Evolutionary conservation across 2,329 filamentous ascomycete species (phyloP).

Genomic region (Teratosphaeria zuluensis): DNA sequence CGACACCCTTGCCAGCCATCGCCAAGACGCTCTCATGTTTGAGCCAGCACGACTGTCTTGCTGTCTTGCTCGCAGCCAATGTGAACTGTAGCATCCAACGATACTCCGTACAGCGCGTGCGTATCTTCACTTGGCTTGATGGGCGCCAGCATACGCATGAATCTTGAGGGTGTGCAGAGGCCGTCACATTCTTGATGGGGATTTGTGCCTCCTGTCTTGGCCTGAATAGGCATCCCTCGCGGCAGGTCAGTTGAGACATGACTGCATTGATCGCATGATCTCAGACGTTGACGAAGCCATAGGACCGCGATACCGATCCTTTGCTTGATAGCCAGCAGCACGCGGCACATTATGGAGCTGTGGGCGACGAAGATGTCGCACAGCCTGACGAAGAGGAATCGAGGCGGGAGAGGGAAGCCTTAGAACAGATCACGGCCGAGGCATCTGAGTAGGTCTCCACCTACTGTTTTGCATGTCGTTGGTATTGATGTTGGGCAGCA

Average conservation of each 20-base stretch:
- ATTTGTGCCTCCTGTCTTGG: conserved; percentile 41
- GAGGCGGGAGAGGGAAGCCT: conserved; percentile 36
- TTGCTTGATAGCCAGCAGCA: conserved; percentile 34
- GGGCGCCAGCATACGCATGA: background rate
- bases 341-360: conserved; percentile 36
- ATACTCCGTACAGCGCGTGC: background rate
- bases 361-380: conserved; percentile 24
- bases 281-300: conserved; percentile 3
- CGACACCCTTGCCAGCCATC: background rate
- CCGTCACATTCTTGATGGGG: conserved; percentile 32
- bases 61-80: background rate
- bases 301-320: conserved; percentile 38
- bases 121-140: background rate
- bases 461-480: background rate
- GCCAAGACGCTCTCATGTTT: background rate
- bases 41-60: background rate
- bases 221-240: conserved; percentile 33
- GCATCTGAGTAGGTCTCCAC: conserved; percentile 35
- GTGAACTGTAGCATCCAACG: background rate
- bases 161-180: background rate
- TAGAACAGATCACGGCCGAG: conserved; percentile 41
- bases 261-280: background rate
- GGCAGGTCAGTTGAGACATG: conserved; percentile 30
- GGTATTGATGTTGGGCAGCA: conserved; percentile 24
- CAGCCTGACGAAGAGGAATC: conserved; percentile 42